phyloP scores from a whole-genome alignment of 2,329 filamentous ascomycete species.

The Coniosporium tulheliwenetii region DNA sequence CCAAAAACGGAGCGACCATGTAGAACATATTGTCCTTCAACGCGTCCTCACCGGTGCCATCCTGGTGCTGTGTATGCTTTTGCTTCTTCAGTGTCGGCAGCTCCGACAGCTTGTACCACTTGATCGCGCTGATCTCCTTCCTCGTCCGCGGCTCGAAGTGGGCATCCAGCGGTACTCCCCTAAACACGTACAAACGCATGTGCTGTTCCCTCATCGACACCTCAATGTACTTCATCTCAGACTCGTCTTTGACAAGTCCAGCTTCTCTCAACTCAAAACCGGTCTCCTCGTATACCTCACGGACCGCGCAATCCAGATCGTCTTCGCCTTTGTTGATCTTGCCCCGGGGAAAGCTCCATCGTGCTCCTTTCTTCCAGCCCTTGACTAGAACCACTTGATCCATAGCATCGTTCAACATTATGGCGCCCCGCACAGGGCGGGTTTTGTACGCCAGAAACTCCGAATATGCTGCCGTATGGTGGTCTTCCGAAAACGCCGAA shows the following conservation, averaged over 20 bases:
- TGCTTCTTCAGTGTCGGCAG: slow-evolving; percentile 67
- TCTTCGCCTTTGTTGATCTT: slow-evolving; percentile 98
- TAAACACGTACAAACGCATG: slow-evolving; percentile 82
- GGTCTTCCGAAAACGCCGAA: slow-evolving; percentile 60
- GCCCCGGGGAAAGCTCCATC: slow-evolving; percentile 91
- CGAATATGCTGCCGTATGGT: slow-evolving; percentile 71
- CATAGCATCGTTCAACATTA: slow-evolving; percentile 87
- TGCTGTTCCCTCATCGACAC: slow-evolving; percentile 86
- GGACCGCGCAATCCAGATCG: slow-evolving; percentile 81
- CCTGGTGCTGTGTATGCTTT: slow-evolving; percentile 40
- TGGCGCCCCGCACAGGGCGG: slow-evolving; percentile 81
- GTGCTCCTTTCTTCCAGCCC: slow-evolving; percentile 92
- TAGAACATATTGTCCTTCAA: slow-evolving; percentile 80
- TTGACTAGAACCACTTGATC: slow-evolving; percentile 87
- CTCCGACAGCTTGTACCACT: slow-evolving; percentile 85
- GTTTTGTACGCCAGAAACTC: slow-evolving; percentile 92
- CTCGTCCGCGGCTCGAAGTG: slow-evolving; percentile 78
- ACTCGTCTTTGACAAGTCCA: slow-evolving; percentile 53
- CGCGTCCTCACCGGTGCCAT: slow-evolving; percentile 33
- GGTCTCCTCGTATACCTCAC: slow-evolving; percentile 94
- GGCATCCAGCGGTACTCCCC: slow-evolving; percentile 73
- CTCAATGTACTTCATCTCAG: slow-evolving; percentile 68
- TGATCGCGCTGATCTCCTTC: slow-evolving; percentile 85
- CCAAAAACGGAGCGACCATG: slow-evolving; percentile 90
- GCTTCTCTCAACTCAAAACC: slow-evolving; percentile 68